phyloP scores from a whole-genome alignment of 228 moss, liverwort and hornwort species.

The Sphagnum magellanicum region DNA sequence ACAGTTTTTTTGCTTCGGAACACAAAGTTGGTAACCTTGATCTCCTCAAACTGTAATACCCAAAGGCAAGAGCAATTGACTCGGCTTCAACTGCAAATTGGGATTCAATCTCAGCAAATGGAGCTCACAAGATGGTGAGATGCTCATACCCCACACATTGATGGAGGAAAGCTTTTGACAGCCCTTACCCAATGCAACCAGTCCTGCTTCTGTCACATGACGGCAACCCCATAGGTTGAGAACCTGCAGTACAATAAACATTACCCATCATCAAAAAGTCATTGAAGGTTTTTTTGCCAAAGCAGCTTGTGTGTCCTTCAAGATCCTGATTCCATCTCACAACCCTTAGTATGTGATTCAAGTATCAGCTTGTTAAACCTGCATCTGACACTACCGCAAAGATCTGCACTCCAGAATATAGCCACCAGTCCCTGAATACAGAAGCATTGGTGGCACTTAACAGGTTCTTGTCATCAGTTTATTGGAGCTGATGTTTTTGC shows the following conservation, averaged over 20 bases:
- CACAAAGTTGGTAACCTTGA: neutral
- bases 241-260: constrained; percentile 33
- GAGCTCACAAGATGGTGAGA: constrained; percentile 49
- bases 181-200: constrained; percentile 47
- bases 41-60: neutral
- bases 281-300: neutral
- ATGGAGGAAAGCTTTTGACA: constrained; percentile 52
- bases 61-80: constrained; percentile 30
- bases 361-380: neutral
- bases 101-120: constrained; percentile 48
- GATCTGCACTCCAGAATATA: neutral
- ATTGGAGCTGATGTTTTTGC: too few species aligned
- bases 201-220: constrained; percentile 70
- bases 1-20: neutral
- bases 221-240: constrained; percentile 91
- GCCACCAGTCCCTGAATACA: too few species aligned
- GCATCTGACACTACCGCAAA: neutral
- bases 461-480: too few species aligned
- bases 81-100: constrained; percentile 65
- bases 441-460: too few species aligned
- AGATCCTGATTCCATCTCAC: neutral
- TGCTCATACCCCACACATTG: constrained; percentile 90
- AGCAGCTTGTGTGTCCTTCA: neutral
- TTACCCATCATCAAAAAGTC: neutral
- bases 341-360: neutral